Conservation (phyloP, 2,329 filamentous ascomycete genomes). For the Mycocentrospora acerina region DNA sequence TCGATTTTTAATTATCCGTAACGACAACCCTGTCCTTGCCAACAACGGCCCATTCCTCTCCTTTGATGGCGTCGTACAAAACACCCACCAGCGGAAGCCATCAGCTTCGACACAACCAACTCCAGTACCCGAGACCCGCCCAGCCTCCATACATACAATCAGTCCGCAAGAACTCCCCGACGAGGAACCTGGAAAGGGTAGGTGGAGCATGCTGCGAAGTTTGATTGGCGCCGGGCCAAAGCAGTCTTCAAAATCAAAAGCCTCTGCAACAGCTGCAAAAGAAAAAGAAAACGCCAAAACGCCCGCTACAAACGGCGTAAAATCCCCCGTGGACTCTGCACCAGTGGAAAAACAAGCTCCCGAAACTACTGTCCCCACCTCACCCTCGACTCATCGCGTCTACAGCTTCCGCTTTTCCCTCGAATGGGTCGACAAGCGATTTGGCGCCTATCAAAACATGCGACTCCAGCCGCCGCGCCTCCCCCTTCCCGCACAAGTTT, state of each 20-base stretch:
- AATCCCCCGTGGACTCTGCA: slow-evolving; percentile 7
- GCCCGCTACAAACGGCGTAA: slow-evolving; percentile 5
- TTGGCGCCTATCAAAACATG: slow-evolving; percentile 61
- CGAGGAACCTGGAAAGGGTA: slow-evolving; percentile 54
- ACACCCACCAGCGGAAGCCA: slow-evolving; percentile 35
- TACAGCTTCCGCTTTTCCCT: slow-evolving; percentile 76
- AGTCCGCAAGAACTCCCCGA: slow-evolving; percentile 38
- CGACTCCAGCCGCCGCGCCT: slow-evolving; percentile 68
- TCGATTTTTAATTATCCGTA: slow-evolving; percentile 84
- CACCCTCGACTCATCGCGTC: slow-evolving; percentile 56
- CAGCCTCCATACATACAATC: slow-evolving; percentile 29
- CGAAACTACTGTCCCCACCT: slow-evolving; percentile 44
- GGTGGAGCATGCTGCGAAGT: slow-evolving; percentile 65
- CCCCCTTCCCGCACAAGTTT: slow-evolving; percentile 68
- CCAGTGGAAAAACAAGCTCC: slow-evolving; percentile 6
- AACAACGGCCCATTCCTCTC: slow-evolving; percentile 60
- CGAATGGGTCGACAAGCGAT: slow-evolving; percentile 62
- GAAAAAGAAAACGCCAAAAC: slow-evolving; percentile 25
- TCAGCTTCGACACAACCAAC: slow-evolving; percentile 21
- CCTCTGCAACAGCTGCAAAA: slow-evolving; percentile 20
- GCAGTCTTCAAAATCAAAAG: slow-evolving; percentile 45
- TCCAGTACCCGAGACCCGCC: slow-evolving; percentile 30
- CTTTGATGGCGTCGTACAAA: slow-evolving; percentile 61
- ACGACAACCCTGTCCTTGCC: slow-evolving; percentile 63
- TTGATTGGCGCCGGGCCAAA: slow-evolving; percentile 57